A percentile compares a stretch with the other conserved stretches of the same genome.
Conservation (phyloP, 352 stramenopile genomes). For the Hyaloperonospora brassicae region DNA sequence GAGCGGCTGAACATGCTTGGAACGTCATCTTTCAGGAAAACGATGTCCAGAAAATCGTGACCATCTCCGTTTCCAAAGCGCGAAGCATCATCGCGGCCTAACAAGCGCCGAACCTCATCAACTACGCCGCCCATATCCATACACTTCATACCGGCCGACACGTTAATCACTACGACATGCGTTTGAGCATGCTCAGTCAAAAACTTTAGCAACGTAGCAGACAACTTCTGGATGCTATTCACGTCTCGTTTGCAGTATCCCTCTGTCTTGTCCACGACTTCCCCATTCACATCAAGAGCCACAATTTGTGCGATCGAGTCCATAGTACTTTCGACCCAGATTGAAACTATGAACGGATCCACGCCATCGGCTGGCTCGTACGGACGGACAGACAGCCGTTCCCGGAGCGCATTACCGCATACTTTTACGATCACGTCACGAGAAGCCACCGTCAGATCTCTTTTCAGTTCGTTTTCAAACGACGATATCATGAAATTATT, state of each 20-base stretch:
- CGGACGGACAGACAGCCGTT: constrained; percentile 62
- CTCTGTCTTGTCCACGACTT: constrained; percentile 82
- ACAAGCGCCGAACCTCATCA: constrained; percentile 67
- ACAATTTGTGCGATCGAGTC: constrained; percentile 80
- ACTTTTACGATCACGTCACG: constrained; percentile 70
- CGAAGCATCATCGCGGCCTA: constrained; percentile 58
- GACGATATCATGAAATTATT: constrained; percentile 77
- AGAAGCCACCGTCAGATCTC: constrained; percentile 62
- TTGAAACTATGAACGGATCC: constrained; percentile 80
- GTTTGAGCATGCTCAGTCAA: constrained; percentile 73
- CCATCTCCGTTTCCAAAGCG: constrained; percentile 70
- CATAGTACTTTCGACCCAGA: constrained; percentile 76
- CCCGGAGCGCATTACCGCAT: constrained; percentile 57
- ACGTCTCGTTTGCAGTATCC: constrained; percentile 74
- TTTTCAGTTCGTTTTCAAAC: constrained; percentile 81
- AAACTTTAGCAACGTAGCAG: constrained; percentile 73
- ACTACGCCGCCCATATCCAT: constrained; percentile 87
- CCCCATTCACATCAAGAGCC: constrained; percentile 78
- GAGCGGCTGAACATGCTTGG: constrained; percentile 84
- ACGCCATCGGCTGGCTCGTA: constrained; percentile 71
- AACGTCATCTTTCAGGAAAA: constrained; percentile 85
- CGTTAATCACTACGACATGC: constrained; percentile 84
- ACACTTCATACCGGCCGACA: constrained; percentile 83
- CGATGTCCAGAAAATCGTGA: constrained; percentile 81
- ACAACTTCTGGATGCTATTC: constrained; percentile 64